Evolutionary conservation across 2,329 filamentous ascomycete genomes (phyloP), one percentile per base, ranked within the genome.

Genomic region (Epichloe gansuensis): DNA sequence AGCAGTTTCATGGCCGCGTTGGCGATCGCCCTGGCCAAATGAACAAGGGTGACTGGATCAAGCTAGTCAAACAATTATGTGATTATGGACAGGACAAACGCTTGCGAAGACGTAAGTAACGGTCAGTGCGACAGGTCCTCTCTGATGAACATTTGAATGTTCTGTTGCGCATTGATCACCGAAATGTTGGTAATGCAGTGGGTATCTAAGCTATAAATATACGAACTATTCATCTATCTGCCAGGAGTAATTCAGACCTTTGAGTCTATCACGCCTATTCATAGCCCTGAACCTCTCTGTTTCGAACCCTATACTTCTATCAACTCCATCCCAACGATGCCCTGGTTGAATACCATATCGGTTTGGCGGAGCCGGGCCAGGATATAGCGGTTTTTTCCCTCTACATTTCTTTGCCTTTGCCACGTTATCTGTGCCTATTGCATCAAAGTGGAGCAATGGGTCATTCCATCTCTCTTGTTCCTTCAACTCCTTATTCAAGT

Each of bases 271-370:
- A 59, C 80, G 80, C 59, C 81, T 74, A 66, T 96, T 96, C 58
- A 90, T 74, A 2, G 89, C 87, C 65, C 86, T 89, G 71, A 97
- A 97, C 71, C 90, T 86, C 64, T 96, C 85, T 56, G 81, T 85
- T 71, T 98, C 93, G 65, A 96, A 97, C 0, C 91, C 91, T 69
- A 89, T 98, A 21, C 88, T 77, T 58, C 93, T 77, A 73, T 98
- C 93, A 17, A 98, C 93, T 5, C 94, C 93, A 73, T 98, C 93
- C 93, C 93, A 98, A 57, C 88, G 76, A 71, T 95, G 89, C 0
- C 93, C 94, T 0, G 93, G 93, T 55, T 84, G 77, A 55, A 98
- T 97, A 1, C 87, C 88, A 70, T 97, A 97, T 21, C 93, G 78
- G 74, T 98, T 98, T 44, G 93, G 93, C 62, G 87, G 78, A 52